Conservation (phyloP, 176 grass and related monocot species). For the Tillandsia fasciculata region DNA sequence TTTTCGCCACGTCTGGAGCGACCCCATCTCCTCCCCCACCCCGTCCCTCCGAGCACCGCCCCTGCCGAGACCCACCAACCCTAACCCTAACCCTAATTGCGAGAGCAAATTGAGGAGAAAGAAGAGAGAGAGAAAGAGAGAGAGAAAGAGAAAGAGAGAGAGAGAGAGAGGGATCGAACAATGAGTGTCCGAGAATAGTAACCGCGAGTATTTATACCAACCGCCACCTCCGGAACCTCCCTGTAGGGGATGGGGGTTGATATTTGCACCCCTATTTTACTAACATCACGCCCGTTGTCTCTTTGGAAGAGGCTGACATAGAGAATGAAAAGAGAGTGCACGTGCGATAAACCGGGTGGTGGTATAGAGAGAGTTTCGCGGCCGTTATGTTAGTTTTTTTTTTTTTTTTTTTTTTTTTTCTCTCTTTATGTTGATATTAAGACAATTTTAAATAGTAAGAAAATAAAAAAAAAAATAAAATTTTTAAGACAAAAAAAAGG, state of each 20-base stretch:
- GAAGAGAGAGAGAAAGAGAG: constrained; percentile 5
- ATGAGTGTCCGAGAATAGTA: not conserved
- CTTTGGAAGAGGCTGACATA: not conserved
- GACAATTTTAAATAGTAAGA: too few relatives aligned
- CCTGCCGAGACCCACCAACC: not conserved
- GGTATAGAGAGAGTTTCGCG: not conserved
- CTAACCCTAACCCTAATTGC: constrained; percentile 24
- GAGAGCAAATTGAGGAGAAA: not conserved
- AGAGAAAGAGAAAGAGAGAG: not conserved
- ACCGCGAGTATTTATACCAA: constrained; percentile 6
- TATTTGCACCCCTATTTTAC: not conserved
- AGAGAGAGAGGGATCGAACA: not conserved
- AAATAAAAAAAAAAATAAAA: too few relatives aligned
- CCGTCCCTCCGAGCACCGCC: not conserved
- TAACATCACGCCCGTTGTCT: not conserved
- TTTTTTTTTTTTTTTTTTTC: not conserved
- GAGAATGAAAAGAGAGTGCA: not conserved
- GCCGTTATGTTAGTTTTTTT: not conserved
- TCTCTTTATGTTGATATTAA: too few relatives aligned
- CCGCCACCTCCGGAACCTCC: not conserved
- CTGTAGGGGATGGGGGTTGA: not conserved
- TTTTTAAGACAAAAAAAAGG: too few relatives aligned
- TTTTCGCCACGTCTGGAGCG: constrained; percentile 68
- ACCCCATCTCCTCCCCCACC: constrained; percentile 24
- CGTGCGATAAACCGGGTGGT: not conserved